These are phyloP conservation scores for Exserohilum rostratum DNA, from an alignment of 2,329 filamentous ascomycete species.

Conservation along the genomic window DNA sequence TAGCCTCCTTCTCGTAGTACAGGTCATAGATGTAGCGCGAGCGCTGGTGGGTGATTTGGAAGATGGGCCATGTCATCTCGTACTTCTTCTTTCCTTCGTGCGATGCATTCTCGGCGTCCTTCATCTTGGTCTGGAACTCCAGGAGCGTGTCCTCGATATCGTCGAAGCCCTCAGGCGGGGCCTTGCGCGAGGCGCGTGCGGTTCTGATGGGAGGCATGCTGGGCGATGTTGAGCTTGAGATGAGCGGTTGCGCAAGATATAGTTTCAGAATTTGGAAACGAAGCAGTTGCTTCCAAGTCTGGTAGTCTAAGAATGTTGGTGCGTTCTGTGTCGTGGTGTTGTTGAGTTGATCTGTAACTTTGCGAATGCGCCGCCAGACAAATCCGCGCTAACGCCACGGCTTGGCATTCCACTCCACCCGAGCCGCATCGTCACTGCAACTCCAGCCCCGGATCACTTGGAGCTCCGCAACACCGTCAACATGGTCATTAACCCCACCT, in stretches of 20 bases:
- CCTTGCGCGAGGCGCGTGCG: constrained; percentile 73
- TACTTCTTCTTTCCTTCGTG: constrained; percentile 81
- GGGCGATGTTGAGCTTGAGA: neutral
- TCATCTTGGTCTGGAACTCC: constrained; percentile 89
- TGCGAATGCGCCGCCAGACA: constrained; percentile 21
- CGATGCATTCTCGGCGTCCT: constrained; percentile 89
- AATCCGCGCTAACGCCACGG: constrained; percentile 32
- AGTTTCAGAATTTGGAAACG: neutral
- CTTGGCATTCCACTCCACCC: constrained; percentile 40
- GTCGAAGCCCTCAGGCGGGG: constrained; percentile 83
- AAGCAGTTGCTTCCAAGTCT: neutral
- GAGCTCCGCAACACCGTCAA: constrained; percentile 57
- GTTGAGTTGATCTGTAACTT: constrained; percentile 17
- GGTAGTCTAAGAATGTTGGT: neutral
- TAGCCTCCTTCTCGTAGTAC: constrained; percentile 97
- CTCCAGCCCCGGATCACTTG: constrained; percentile 23
- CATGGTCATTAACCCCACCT: constrained; percentile 83
- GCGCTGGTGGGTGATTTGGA: constrained; percentile 94
- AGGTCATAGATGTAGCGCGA: constrained; percentile 94
- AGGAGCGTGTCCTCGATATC: constrained; percentile 87
- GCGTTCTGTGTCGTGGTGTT: neutral
- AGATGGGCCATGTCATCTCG: constrained; percentile 95
- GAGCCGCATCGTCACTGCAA: constrained; percentile 42
- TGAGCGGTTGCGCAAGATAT: neutral
- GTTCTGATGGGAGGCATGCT: constrained; percentile 79